Conservation (phyloP, 1,284 basidiomycete genomes). For the Cutaneotrichosporon sp. region DNA sequence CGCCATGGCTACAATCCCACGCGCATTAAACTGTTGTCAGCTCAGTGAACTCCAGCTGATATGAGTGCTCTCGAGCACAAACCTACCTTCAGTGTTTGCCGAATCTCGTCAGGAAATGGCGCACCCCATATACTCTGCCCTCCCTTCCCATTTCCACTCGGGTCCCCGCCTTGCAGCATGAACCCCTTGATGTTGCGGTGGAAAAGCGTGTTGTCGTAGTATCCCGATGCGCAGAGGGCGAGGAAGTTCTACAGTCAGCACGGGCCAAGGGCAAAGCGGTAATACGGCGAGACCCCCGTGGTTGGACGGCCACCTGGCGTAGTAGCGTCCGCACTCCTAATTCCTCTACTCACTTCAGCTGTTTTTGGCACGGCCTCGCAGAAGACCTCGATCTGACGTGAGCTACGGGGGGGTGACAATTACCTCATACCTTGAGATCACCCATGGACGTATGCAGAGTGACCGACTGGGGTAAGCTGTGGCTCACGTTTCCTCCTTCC, state of each 20-base stretch:
- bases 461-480: conserved; percentile 62
- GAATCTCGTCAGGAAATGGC: conserved; percentile 81
- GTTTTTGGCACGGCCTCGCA: conserved; percentile 92
- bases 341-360: conserved; percentile 79
- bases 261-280: too few species aligned
- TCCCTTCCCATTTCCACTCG: conserved; percentile 59
- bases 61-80: background rate
- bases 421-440: conserved; percentile 73
- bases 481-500: too few species aligned
- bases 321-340: too few species aligned
- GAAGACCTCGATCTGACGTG: conserved; percentile 80
- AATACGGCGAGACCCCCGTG: too few species aligned
- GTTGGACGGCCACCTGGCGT: too few species aligned
- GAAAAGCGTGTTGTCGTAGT: conserved; percentile 81
- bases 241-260: conserved; percentile 74
- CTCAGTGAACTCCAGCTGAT: too few species aligned
- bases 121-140: conserved; percentile 58
- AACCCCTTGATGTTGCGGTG: conserved; percentile 92
- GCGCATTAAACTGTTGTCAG: conserved; percentile 71
- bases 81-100: conserved; percentile 81
- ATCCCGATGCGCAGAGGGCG: conserved; percentile 81
- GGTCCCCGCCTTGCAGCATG: conserved; percentile 87
- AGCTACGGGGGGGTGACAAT: background rate
- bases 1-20: conserved; percentile 94
- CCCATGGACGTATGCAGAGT: conserved; percentile 91